phyloP scores from a whole-genome alignment of 2,329 filamentous ascomycete genomes.

The Pyricularia sp. region DNA sequence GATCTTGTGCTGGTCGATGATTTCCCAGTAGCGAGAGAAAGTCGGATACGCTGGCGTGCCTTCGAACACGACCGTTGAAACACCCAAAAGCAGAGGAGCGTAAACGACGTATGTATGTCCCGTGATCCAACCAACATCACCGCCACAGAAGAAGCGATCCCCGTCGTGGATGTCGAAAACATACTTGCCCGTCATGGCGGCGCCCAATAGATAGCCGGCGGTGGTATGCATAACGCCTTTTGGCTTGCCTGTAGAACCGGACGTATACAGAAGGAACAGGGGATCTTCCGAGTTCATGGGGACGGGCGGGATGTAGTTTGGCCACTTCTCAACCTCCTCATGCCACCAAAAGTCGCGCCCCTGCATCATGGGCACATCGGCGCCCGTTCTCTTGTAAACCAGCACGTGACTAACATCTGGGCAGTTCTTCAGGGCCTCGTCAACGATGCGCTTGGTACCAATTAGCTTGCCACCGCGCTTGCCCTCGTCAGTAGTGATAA shows the following conservation, averaged over 20 bases:
- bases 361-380: slow-evolving; percentile 81
- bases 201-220: slow-evolving; percentile 87
- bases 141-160: slow-evolving; percentile 94
- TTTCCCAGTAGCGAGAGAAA: slow-evolving; percentile 98
- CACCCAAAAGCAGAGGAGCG: slow-evolving; percentile 83
- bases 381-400: slow-evolving; percentile 91
- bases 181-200: slow-evolving; percentile 91
- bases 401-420: slow-evolving; percentile 77
- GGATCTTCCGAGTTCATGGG: slow-evolving; percentile 89
- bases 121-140: slow-evolving; percentile 98
- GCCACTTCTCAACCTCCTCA: slow-evolving; percentile 96
- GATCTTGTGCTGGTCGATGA: slow-evolving; percentile 88
- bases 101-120: slow-evolving; percentile 98
- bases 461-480: slow-evolving; percentile 97
- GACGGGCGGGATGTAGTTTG: slow-evolving; percentile 83
- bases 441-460: slow-evolving; percentile 97
- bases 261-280: slow-evolving; percentile 95
- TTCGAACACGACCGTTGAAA: slow-evolving; percentile 94
- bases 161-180: slow-evolving; percentile 96
- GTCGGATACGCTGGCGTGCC: slow-evolving; percentile 95
- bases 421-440: slow-evolving; percentile 94
- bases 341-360: slow-evolving; percentile 97
- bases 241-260: slow-evolving; percentile 94
- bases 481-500: slow-evolving; percentile 96
- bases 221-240: slow-evolving; percentile 99